Evolutionary conservation across 202 grass and related monocot genomes (phyloP).

Genomic region (Elaeis oleifera): DNA sequence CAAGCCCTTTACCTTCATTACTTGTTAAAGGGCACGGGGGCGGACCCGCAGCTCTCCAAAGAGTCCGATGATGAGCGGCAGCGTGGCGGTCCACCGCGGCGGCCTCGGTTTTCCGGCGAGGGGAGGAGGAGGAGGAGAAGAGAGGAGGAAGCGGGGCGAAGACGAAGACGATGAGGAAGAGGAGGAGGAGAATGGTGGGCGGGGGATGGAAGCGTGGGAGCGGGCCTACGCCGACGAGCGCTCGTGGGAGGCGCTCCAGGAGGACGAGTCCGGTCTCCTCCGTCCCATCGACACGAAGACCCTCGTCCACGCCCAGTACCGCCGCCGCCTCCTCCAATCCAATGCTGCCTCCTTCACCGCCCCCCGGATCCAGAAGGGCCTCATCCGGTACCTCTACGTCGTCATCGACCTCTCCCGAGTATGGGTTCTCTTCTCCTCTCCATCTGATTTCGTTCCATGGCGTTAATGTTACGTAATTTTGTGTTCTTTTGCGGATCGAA

Average conservation of each 20-base stretch:
- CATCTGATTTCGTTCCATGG: background rate
- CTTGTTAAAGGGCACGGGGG: too few relatives aligned
- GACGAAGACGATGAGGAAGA: constrained; percentile 60
- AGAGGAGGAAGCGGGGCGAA: constrained; percentile 5
- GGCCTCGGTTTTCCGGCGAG: constrained; percentile 8
- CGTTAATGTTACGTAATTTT: too few relatives aligned
- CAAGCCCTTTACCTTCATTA: too few relatives aligned
- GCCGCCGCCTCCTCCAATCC: constrained; percentile 61
- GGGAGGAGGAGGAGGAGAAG: constrained; percentile 22
- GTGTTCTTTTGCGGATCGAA: too few relatives aligned
- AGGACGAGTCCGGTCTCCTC: constrained; percentile 96
- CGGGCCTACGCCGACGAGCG: constrained; percentile 95
- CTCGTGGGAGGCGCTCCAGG: constrained; percentile 94
- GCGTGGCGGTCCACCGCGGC: background rate
- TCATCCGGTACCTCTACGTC: constrained; percentile 91
- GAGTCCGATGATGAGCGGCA: background rate
- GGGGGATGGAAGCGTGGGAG: constrained; percentile 75
- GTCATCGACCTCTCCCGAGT: constrained; percentile 90
- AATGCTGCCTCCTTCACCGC: constrained; percentile 17
- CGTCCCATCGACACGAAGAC: constrained; percentile 77
- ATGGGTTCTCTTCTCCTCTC: background rate
- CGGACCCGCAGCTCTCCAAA: too few relatives aligned
- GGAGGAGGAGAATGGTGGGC: constrained; percentile 42
- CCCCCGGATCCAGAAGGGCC: constrained; percentile 79
- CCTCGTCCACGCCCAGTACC: constrained; percentile 77